Evolutionary conservation across 139 green algal genomes (phyloP), one percentile per base, ranked within the genome.

Genomic region (Micractinium sp.): DNA sequence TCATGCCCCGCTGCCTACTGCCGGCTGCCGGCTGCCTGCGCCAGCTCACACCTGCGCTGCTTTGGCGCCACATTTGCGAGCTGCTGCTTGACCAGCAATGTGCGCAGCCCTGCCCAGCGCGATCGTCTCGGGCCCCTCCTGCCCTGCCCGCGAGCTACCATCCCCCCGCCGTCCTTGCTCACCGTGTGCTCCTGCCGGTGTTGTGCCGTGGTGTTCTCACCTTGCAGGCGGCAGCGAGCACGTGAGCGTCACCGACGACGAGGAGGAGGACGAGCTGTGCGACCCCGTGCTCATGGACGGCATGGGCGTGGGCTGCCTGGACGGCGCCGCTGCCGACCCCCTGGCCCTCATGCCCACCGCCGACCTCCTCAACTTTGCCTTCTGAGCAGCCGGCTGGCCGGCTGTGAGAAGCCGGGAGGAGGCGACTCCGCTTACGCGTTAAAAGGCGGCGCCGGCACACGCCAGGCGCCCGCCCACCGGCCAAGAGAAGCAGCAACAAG

Each of bases 361-460:
- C 35, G 82, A 77, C 61, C 61, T 87, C 0, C 63, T 87, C 35
- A 76, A 63, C 61, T 87, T 87, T 87, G 82, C 82, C 61, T 77
- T 87, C 25, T 87, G 63, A 87, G 41, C 82, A 33, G 47, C 47
- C 9, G 47, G 47, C 5, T 56, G 47, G 47, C 47, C 47, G 47
- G 47, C 47, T 56, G 47, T 56, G 47, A n/a, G n/a, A n/a, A n/a
- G n/a, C n/a, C n/a, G n/a, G n/a, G n/a, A n/a, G n/a, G n/a, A n/a
- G n/a, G n/a, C n/a, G n/a, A n/a, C n/a, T n/a, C n/a, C n/a, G n/a
- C n/a, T n/a, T n/a, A n/a, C n/a, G n/a, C n/a, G n/a, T n/a, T n/a
- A n/a, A 56, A 56, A 9, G 47, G 47, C 47, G 7, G 9, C 7
- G 47, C 47, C 47, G 47, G 47, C 9, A 9, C 47, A 5, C 47